Evolutionary conservation across 768 basidiomycete genomes (phyloP).

Genomic region (Serendipita sp.): DNA sequence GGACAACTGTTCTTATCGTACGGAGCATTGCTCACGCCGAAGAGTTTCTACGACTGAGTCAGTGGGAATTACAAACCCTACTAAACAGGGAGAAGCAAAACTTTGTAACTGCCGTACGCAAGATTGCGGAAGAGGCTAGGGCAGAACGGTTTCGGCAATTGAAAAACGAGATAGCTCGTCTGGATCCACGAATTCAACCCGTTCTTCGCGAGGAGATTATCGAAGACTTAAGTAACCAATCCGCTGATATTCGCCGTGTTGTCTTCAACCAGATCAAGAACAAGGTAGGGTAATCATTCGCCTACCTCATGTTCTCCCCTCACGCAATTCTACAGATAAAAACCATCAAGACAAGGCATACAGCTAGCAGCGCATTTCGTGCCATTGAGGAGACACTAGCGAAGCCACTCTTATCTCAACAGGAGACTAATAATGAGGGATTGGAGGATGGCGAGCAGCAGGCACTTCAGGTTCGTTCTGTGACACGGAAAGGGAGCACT

Average conservation of each 20-base stretch:
- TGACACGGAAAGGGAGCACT: neutral
- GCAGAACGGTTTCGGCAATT: neutral
- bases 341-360: neutral
- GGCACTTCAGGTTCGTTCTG: neutral
- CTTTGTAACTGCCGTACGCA: neutral
- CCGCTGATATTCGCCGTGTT: neutral
- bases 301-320: neutral
- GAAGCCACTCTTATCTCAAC: neutral
- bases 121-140: constrained; percentile 1
- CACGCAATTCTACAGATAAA: neutral
- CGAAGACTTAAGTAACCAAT: constrained; percentile 1
- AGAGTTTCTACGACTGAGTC: neutral
- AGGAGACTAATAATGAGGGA: neutral
- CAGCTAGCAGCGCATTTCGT: neutral
- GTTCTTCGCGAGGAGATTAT: neutral
- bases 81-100: neutral
- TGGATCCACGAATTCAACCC: neutral
- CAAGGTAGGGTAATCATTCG: neutral
- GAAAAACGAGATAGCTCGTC: neutral
- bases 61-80: neutral
- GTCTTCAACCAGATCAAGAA: constrained; percentile 3
- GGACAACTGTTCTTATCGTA: neutral
- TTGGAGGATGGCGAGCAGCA: neutral
- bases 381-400: neutral
- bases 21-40: neutral